Base-by-base conservation (phyloP, 1,284 basidiomycete species). In the Sanghuangporus weigelae region DNA sequence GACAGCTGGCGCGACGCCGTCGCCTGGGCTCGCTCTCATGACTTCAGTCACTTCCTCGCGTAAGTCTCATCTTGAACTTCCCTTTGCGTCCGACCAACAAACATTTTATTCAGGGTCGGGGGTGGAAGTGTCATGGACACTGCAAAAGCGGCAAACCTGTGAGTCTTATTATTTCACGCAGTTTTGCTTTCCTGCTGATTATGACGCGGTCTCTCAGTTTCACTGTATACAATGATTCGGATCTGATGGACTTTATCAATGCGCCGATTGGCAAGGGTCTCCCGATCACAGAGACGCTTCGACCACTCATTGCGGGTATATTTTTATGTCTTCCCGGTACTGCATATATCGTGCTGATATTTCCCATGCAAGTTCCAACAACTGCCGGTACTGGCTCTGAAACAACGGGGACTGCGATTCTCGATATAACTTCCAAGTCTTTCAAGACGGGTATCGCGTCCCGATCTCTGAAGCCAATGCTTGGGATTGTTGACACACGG, bases 371-470 rank as follows among this genome's bases (percentile, higher is more conserved):
- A 86, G 85, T 98, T 23, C 95, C 95, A 10, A 98, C 96, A 2
- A 98, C 96, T 7, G 96, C 96, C 48, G 95, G 96, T 59, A 98
- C 96, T n/a, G 96, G 95, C 12, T 94, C 93, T 2, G 95, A 98
- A 76, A 98, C 96, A 0, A 98, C 96, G 2, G 96, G 96, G n/a
- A 93, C 96, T 1, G 94, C 96, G 14, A 98, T 98, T 69, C 85
- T 97, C 57, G 96, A 98, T 74, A 91, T 95, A 65, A 89, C 93
- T 0, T 94, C 93, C 0, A 85, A 84, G 70, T 85, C 88, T 14
- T 96, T 97, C 83, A 98, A 98, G 81, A 98, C 96, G 11, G 96
- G 96, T 57, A 98, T 98, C 68, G 92, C 96, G 1, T 95, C 84
- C 69, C 87, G 96, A 51, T 92, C 95, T 1, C 79, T 98, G 74